Conservation (phyloP, 345 rosid species). For the Geranium brycei region DNA sequence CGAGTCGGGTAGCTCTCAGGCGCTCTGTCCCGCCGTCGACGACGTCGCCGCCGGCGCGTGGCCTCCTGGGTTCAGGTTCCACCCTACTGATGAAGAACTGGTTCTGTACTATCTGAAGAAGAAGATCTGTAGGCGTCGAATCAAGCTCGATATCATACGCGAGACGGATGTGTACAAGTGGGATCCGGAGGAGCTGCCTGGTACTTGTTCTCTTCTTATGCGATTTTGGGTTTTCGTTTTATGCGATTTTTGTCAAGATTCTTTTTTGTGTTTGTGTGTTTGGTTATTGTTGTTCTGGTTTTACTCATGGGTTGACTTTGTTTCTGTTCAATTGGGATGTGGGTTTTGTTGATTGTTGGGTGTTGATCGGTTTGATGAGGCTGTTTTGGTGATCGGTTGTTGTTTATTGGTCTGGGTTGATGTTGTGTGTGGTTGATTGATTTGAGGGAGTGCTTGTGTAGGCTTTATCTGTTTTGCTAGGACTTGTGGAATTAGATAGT, state of each 20-base stretch:
- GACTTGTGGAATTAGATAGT: too few relatives aligned
- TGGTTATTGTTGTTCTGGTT: neutral
- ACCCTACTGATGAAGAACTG: slow-evolving; percentile 83
- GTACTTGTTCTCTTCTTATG: slow-evolving; percentile 17
- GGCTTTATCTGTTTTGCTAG: too few relatives aligned
- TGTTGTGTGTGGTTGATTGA: too few relatives aligned
- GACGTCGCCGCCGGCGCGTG: too few relatives aligned
- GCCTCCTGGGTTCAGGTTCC: slow-evolving; percentile 89
- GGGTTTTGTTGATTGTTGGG: neutral
- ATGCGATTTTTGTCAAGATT: too few relatives aligned
- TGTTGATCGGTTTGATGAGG: neutral
- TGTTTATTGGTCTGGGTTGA: too few relatives aligned
- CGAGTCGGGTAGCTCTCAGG: too few relatives aligned
- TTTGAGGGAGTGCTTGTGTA: too few relatives aligned
- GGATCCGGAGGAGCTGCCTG: slow-evolving; percentile 93
- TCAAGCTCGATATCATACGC: slow-evolving; percentile 80
- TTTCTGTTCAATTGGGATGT: neutral
- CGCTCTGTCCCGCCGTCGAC: too few relatives aligned
- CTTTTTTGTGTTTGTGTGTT: neutral
- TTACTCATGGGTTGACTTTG: neutral
- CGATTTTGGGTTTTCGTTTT: neutral
- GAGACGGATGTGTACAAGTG: slow-evolving; percentile 68
- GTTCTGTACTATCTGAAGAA: slow-evolving; percentile 68
- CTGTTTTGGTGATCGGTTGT: too few relatives aligned
- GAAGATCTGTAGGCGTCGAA: slow-evolving; percentile 47